phyloP scores from a whole-genome alignment of 371 early-diverging fungal species.

The Mortierella sp. region DNA sequence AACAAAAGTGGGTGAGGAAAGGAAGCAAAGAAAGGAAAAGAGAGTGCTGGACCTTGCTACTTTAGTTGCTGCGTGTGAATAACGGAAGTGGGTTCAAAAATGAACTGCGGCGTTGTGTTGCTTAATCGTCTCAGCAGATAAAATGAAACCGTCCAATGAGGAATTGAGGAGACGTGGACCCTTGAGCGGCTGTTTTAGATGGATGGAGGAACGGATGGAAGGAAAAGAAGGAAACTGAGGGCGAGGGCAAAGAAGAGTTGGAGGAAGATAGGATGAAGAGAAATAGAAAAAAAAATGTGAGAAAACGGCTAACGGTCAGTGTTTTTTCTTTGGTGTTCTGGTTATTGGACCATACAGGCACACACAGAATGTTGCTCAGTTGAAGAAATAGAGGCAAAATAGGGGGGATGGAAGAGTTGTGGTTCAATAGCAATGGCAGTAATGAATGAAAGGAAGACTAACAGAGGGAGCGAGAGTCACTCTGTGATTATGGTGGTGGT shows the following conservation, averaged over 20 bases:
- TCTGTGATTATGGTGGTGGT: not conserved
- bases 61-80: not conserved
- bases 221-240: not conserved
- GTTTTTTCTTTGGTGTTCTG: not conserved
- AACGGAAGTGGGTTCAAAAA: not conserved
- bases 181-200: not conserved
- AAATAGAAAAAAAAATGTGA: not conserved
- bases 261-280: not conserved
- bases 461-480: not conserved
- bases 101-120: conserved; percentile 1
- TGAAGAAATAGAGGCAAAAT: not conserved
- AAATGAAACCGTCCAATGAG: not conserved
- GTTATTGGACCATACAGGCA: not conserved
- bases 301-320: not conserved
- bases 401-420: not conserved
- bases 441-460: not conserved
- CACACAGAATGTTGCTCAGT: not conserved
- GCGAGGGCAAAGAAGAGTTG: not conserved
- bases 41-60: not conserved
- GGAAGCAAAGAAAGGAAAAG: not conserved
- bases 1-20: not conserved
- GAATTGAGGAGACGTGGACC: not conserved
- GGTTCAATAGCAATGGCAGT: not conserved
- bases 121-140: not conserved
- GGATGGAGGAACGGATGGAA: not conserved